Evolutionary conservation across 192 early-diverging fungal species (phyloP).

Genomic region (Geosiphon pyriformis): DNA sequence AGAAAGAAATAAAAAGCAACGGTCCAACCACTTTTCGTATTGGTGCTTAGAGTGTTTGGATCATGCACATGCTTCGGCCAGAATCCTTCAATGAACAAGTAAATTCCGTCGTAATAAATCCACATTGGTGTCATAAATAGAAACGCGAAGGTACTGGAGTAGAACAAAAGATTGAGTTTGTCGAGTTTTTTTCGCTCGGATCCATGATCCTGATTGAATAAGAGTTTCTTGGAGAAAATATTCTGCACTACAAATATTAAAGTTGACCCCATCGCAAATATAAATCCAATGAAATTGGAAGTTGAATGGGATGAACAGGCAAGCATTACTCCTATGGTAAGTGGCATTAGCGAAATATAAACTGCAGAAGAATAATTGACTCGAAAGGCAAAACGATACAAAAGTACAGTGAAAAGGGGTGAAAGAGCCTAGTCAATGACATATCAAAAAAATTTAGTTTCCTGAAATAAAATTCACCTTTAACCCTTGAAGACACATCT

Average conservation of each 20-base stretch:
- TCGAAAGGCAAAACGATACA: slow-evolving; percentile 65
- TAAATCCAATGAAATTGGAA: slow-evolving; percentile 65
- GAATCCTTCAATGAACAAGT: slow-evolving; percentile 27
- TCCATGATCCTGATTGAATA: slow-evolving; percentile 43
- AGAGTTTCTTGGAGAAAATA: slow-evolving; percentile 77
- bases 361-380: slow-evolving; percentile 66
- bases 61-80: neutral
- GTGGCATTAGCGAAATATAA: slow-evolving; percentile 69
- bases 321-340: slow-evolving; percentile 86
- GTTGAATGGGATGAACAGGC: slow-evolving; percentile 71
- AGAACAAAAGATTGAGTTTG: slow-evolving; percentile 84
- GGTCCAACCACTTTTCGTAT: slow-evolving; percentile 28
- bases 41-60: slow-evolving; percentile 1
- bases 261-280: slow-evolving; percentile 69
- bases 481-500: too few relatives aligned
- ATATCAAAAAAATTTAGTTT: neutral
- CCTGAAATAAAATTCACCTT: too few relatives aligned
- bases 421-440: slow-evolving; percentile 62
- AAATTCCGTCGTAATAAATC: slow-evolving; percentile 65
- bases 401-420: slow-evolving; percentile 79
- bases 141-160: slow-evolving; percentile 69
- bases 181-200: slow-evolving; percentile 58
- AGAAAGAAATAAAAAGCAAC: slow-evolving; percentile 57
- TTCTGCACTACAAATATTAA: slow-evolving; percentile 85
- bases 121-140: slow-evolving; percentile 77